phyloP scores from a whole-genome alignment of 2,329 filamentous ascomycete genomes.

The Colletotrichum sp. region DNA sequence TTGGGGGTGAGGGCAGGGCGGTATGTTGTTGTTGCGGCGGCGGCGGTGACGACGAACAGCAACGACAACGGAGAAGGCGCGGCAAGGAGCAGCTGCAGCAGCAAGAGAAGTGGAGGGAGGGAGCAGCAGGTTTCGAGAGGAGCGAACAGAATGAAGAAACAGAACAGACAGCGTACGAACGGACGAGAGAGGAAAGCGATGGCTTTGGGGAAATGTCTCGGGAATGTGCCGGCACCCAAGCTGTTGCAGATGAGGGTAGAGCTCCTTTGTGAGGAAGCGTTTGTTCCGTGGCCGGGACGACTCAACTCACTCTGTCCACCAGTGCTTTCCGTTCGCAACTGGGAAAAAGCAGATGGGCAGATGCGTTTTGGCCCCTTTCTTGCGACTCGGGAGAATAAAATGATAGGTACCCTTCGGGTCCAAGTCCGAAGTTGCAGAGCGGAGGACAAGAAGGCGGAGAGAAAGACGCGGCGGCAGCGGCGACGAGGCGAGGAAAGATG shows the following conservation, averaged over 20 bases:
- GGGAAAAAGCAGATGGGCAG: background rate
- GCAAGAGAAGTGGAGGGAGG: conserved; percentile 3
- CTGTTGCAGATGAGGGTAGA: conserved; percentile 19
- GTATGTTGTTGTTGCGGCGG: background rate
- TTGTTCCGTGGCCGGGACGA: conserved; percentile 6
- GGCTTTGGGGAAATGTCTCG: conserved; percentile 37
- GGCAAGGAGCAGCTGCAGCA: background rate
- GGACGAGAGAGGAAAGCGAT: conserved; percentile 5
- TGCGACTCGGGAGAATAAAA: background rate
- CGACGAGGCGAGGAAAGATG: background rate
- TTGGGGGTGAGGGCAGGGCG: conserved; percentile 14
- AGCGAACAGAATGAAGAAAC: conserved; percentile 22
- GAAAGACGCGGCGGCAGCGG: background rate
- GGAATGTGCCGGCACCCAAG: conserved; percentile 39
- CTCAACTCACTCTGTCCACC: background rate
- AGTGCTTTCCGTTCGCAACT: conserved; percentile 1
- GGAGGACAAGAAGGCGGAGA: background rate
- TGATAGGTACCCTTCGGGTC: background rate
- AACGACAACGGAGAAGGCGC: background rate
- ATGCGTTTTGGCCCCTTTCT: background rate
- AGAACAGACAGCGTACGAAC: conserved; percentile 11
- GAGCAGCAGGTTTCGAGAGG: background rate
- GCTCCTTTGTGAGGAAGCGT: conserved; percentile 19
- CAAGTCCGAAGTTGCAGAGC: conserved; percentile 11
- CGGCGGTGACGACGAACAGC: background rate